Evolutionary conservation across 352 stramenopile species (phyloP).

Genomic region (Globisporangium nodosum): DNA sequence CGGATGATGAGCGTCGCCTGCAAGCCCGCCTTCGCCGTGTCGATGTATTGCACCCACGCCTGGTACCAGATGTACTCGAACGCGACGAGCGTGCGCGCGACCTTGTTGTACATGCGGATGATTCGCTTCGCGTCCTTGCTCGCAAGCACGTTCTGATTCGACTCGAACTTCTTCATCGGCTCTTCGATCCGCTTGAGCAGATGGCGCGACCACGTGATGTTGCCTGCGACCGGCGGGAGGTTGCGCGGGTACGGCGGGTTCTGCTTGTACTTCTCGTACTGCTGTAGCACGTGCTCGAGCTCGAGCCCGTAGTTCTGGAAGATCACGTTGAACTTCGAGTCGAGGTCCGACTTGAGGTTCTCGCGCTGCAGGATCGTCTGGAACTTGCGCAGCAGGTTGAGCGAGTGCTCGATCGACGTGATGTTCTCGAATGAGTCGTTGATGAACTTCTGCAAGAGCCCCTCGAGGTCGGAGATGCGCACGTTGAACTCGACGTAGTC

Average conservation of each 20-base stretch:
- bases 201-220: conserved; percentile 98
- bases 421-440: conserved; percentile 99
- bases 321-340: conserved; percentile 99
- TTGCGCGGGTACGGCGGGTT: conserved; percentile 96
- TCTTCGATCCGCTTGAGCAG: conserved; percentile 98
- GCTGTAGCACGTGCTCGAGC: conserved; percentile 95
- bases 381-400: conserved; percentile 97
- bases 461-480: conserved; percentile 95
- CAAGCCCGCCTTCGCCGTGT: conserved; percentile 96
- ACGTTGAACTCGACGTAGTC: conserved; percentile 97
- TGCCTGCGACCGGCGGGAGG: conserved; percentile 95
- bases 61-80: conserved; percentile 99
- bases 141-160: conserved; percentile 95
- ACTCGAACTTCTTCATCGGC: conserved; percentile 99
- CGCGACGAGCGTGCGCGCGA: conserved; percentile 95
- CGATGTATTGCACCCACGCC: conserved; percentile 97
- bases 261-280: conserved; percentile 99
- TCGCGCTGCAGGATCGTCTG: conserved; percentile 97
- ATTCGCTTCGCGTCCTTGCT: conserved; percentile 97
- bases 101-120: conserved; percentile 99
- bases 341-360: conserved; percentile 96
- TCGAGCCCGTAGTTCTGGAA: conserved; percentile 99
- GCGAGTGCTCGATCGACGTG: conserved; percentile 96
- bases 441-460: conserved; percentile 97
- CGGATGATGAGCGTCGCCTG: conserved; percentile 98